A percentile compares a stretch with the other conserved stretches of the same genome.
phyloP scores from a whole-genome alignment of 83 land plant genomes.

The Picea mariana region DNA sequence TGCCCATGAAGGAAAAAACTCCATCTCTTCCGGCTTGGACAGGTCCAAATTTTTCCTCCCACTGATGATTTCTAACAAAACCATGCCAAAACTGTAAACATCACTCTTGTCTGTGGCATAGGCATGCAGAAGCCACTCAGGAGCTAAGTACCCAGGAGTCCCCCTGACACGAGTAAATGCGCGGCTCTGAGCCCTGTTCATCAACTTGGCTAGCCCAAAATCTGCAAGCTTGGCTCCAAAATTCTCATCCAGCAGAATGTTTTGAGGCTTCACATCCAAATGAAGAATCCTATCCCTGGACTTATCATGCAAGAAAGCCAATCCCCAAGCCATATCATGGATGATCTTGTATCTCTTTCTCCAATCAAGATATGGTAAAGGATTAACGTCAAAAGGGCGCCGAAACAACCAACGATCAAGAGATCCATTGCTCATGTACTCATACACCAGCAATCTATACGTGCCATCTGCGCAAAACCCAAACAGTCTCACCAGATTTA shows the following conservation, averaged over 20 bases:
- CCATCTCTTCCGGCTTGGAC: conserved; percentile 2
- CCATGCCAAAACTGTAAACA: conserved; percentile 20
- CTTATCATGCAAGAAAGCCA: conserved; percentile 21
- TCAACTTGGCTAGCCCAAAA: conserved; percentile 24
- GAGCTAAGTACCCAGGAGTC: conserved; percentile 22
- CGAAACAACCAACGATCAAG: conserved; percentile 22
- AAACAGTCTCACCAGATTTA: conserved; percentile 24
- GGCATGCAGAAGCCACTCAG: conserved; percentile 15
- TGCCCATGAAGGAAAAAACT: conserved; percentile 16
- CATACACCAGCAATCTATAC: conserved; percentile 21
- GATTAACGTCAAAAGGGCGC: neutral
- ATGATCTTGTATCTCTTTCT: conserved; percentile 10
- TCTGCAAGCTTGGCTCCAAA: conserved; percentile 23
- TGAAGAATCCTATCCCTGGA: conserved; percentile 19
- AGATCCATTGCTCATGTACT: conserved; percentile 16
- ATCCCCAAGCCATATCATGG: conserved; percentile 18
- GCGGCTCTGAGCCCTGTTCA: conserved; percentile 8
- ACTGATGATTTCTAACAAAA: conserved; percentile 10
- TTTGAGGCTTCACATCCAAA: conserved; percentile 27
- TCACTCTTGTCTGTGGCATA: conserved; percentile 8
- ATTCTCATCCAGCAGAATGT: conserved; percentile 25
- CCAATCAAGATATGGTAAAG: conserved; percentile 11
- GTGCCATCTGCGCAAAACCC: conserved; percentile 18
- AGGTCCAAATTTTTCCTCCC: conserved; percentile 6
- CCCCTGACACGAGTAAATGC: conserved; percentile 13